Evolutionary conservation across 2,329 filamentous ascomycete genomes (phyloP), one percentile per base, ranked within the genome.

Genomic region (Fusarium ramigenum): DNA sequence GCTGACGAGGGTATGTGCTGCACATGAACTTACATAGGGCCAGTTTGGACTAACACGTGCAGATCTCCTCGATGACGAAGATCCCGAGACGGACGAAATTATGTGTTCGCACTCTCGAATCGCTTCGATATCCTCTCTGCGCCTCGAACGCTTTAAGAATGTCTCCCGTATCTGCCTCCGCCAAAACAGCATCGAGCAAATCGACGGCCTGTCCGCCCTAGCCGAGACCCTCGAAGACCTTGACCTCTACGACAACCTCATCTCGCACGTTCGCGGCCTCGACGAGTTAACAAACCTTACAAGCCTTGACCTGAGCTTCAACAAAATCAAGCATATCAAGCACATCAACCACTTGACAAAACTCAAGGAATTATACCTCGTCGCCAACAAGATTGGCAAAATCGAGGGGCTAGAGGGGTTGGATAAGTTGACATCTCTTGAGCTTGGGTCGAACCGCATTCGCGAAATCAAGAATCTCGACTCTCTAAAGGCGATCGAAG

Each of bases 241-340:
- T 57, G 96, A 99, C 78, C 88, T 99, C 67, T 99, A 99, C 85
- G 96, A 99, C 84, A 99, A 99, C 82, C 88, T 97, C 23, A 95
- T 99, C 77, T 90, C 91, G 16, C 95, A 97, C 82, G 90, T 98
- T 82, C 91, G 92, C 74, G 93, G 93, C 36, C 88, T 99, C 50
- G 95, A 98, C 60, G 86, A 90, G 50, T 89, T 98, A 64, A 90
- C 87, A 18, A 87, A 93, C 69, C 88, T 99, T 60, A 94, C 89
- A 10, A 92, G 86, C 63, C 89, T 99, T 61, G 96, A 99, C 81
- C 87, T 99, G 58, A 97, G 93, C 82, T 99, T 98, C 89, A 99
- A 99, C 87, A 98, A 98, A 86, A 96, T 99, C 85, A 98, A 97
- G 82, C 95, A 98, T 83, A 97, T 99, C 85, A 97, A 97, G 83